Conservation (phyloP, 2,329 filamentous ascomycete genomes). For the Colletotrichum sp. region DNA sequence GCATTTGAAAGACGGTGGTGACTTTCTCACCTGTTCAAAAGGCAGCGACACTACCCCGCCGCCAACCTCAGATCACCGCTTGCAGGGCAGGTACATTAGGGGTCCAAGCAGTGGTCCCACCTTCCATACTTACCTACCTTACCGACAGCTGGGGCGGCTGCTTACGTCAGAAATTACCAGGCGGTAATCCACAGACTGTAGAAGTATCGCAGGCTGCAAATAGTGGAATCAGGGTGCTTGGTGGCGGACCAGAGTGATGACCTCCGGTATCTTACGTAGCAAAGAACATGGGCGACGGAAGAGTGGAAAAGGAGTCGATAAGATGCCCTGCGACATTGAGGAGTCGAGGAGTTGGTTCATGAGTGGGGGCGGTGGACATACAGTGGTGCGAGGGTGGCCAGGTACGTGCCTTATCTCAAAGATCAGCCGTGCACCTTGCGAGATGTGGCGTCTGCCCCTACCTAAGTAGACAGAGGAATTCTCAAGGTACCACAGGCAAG, state of each 20-base stretch:
- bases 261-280: too few relatives aligned
- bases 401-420: background rate
- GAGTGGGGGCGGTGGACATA: background rate
- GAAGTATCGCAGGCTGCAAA: too few relatives aligned
- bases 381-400: background rate
- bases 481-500: background rate
- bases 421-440: background rate
- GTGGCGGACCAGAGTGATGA: too few relatives aligned
- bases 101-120: too few relatives aligned
- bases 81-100: too few relatives aligned
- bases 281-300: too few relatives aligned
- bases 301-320: background rate
- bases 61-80: background rate
- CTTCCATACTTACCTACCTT: background rate
- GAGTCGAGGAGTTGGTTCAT: background rate
- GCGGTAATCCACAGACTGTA: background rate
- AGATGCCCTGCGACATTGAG: background rate
- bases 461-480: background rate
- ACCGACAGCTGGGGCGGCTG: too few relatives aligned
- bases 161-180: too few relatives aligned
- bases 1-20: background rate
- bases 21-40: background rate
- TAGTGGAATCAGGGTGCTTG: too few relatives aligned
- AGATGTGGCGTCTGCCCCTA: background rate
- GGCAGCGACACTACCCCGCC: background rate